These are phyloP conservation scores for Pythium pyrilobum DNA, from an alignment of 352 stramenopile species.

Conservation along the genomic window DNA sequence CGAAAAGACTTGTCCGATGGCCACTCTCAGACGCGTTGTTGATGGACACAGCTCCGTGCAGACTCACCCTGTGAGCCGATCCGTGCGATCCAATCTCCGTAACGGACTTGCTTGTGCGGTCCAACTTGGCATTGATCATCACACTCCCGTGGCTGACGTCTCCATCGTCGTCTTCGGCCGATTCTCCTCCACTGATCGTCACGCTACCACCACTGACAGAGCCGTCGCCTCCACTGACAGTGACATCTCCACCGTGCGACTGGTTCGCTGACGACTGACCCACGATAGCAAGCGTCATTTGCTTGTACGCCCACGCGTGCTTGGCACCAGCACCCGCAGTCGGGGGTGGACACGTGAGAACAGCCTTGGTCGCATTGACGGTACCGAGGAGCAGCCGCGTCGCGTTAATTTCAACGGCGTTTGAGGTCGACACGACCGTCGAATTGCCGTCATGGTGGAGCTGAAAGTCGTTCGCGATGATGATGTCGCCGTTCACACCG, in stretches of 20 bases:
- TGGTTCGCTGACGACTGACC: slow-evolving; percentile 47
- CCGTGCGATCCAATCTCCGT: slow-evolving; percentile 62
- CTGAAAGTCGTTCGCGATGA: slow-evolving; percentile 31
- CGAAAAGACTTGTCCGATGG: slow-evolving; percentile 35
- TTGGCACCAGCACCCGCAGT: not conserved
- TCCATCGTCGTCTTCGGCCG: slow-evolving; percentile 18
- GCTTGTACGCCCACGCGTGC: slow-evolving; percentile 10
- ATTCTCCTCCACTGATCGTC: slow-evolving; percentile 36
- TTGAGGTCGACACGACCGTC: slow-evolving; percentile 32
- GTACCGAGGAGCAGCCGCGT: slow-evolving; percentile 23
- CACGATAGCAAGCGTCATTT: slow-evolving; percentile 39
- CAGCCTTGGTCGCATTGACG: slow-evolving; percentile 1
- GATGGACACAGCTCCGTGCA: slow-evolving; percentile 52
- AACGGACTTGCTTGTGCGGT: slow-evolving; percentile 29
- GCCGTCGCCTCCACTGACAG: slow-evolving; percentile 49
- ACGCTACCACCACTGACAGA: slow-evolving; percentile 39
- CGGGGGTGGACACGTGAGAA: slow-evolving; percentile 12
- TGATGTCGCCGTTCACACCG: slow-evolving; percentile 28
- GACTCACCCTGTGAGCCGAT: slow-evolving; percentile 36
- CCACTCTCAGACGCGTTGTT: slow-evolving; percentile 34
- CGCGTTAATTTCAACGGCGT: slow-evolving; percentile 45
- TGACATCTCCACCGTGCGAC: slow-evolving; percentile 44
- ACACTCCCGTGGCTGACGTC: slow-evolving; percentile 28
- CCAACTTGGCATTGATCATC: slow-evolving; percentile 50
- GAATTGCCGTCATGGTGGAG: slow-evolving; percentile 42